A percentile compares a stretch with the other conserved stretches of the same genome.
Conservation (phyloP, 2,329 filamentous ascomycete genomes). For the Fusarium secorum region DNA sequence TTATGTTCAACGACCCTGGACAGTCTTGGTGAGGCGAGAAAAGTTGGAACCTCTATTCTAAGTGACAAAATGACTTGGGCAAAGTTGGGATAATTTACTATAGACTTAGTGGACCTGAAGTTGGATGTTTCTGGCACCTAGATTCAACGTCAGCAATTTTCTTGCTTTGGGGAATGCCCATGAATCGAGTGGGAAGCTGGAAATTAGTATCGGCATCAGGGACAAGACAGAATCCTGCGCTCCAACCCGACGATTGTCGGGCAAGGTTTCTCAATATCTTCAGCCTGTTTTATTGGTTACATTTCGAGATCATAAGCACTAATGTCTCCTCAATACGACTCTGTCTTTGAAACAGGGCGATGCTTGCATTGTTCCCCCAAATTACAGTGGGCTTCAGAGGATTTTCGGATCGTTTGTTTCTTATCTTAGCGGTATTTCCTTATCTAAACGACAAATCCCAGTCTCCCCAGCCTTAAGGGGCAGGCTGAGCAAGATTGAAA, state of each 20-base stretch:
- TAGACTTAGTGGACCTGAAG: rapidly evolving
- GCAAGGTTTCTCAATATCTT: not conserved
- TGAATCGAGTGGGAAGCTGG: not conserved
- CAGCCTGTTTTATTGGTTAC: not conserved
- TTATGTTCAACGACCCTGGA: too few relatives aligned
- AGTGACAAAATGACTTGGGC: too few relatives aligned
- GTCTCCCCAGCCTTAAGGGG: not conserved
- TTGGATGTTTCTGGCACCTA: not conserved
- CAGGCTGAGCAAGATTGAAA: not conserved
- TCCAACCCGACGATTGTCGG: not conserved
- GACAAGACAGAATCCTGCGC: not conserved
- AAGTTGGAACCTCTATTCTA: rapidly evolving
- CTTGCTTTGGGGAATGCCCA: not conserved
- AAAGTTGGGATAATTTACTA: too few relatives aligned
- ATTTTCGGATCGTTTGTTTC: not conserved
- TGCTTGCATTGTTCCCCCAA: not conserved
- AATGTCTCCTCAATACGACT: not conserved
- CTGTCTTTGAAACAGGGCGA: not conserved
- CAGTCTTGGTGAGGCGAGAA: not conserved
- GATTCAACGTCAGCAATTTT: not conserved
- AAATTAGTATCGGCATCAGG: not conserved
- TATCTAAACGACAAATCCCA: not conserved
- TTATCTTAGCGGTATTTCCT: not conserved
- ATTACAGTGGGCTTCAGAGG: not conserved
- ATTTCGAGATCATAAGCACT: not conserved